These are phyloP conservation scores for Neotropicomus parvogracilis DNA, from an alignment of 1,284 basidiomycete genomes.

Conservation along the genomic window DNA sequence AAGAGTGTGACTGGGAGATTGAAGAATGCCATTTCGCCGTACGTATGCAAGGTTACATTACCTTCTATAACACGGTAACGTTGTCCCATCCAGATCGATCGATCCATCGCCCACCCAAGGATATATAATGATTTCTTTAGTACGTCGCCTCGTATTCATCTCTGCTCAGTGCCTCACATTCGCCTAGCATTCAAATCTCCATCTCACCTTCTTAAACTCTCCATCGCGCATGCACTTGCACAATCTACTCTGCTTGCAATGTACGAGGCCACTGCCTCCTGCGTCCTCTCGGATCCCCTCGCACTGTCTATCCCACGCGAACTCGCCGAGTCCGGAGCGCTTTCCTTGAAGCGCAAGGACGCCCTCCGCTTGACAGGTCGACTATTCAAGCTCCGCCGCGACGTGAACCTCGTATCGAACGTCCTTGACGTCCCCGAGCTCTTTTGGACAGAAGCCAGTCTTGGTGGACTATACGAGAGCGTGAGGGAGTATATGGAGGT, in stretches of 20 bases:
- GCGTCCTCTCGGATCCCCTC: conserved; percentile 75
- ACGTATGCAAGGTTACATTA: conserved; percentile 26
- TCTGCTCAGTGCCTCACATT: conserved; percentile 1
- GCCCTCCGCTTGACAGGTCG: conserved; percentile 86
- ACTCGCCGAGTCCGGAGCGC: conserved; percentile 74
- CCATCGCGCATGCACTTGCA: conserved; percentile 89
- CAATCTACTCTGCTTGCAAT: conserved; percentile 91
- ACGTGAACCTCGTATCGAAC: conserved; percentile 90
- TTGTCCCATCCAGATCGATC: conserved; percentile 63
- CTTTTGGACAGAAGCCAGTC: conserved; percentile 92
- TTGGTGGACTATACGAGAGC: conserved; percentile 88
- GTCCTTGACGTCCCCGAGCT: conserved; percentile 93
- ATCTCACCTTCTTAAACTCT: conserved; percentile 85
- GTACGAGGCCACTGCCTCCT: conserved; percentile 81
- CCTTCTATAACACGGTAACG: not conserved
- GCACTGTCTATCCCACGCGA: conserved; percentile 82
- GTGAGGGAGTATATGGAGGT: conserved; percentile 96
- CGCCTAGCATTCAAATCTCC: conserved; percentile 78
- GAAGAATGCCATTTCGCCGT: conserved; percentile 88
- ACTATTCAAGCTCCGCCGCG: conserved; percentile 85
- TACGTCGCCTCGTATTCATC: conserved; percentile 35
- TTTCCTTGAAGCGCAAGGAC: conserved; percentile 76
- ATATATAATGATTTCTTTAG: conserved; percentile 94
- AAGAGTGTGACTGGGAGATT: conserved; percentile 79
- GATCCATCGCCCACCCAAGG: conserved; percentile 77